Conservation (phyloP, 148 eudicot genomes). For the Chenopodium suecicum region DNA sequence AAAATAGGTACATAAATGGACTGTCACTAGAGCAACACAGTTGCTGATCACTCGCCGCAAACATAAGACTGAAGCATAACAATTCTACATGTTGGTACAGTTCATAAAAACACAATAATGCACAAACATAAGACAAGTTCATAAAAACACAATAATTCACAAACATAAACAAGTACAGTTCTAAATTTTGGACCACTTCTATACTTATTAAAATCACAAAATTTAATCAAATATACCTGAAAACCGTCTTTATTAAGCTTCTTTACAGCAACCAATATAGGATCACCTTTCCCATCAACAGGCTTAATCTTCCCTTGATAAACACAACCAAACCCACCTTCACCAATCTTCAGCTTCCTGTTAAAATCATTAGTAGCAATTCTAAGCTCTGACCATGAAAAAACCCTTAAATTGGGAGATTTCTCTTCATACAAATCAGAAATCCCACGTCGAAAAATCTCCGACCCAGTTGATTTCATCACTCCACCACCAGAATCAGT, state of each 20-base stretch:
- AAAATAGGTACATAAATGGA: too few species aligned
- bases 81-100: too few species aligned
- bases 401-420: conserved; percentile 58
- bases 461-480: conserved; percentile 49
- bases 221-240: conserved; percentile 46
- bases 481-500: conserved; percentile 31
- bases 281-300: conserved; percentile 41
- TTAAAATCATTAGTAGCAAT: conserved; percentile 62
- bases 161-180: background rate
- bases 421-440: conserved; percentile 69
- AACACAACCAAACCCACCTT: conserved; percentile 88
- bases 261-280: conserved; percentile 59
- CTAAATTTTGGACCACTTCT: too few species aligned
- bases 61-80: background rate
- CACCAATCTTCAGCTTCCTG: conserved; percentile 74
- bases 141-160: background rate
- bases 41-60: background rate
- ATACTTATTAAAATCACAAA: too few species aligned
- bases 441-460: conserved; percentile 45
- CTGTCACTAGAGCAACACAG: background rate
- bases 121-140: background rate
- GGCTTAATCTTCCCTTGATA: conserved; percentile 66
- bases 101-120: background rate
- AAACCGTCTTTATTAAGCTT: conserved; percentile 71
- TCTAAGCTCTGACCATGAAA: conserved; percentile 55